These are phyloP conservation scores for Globisporangium polare DNA, from an alignment of 352 stramenopile species.

Conservation along the genomic window DNA sequence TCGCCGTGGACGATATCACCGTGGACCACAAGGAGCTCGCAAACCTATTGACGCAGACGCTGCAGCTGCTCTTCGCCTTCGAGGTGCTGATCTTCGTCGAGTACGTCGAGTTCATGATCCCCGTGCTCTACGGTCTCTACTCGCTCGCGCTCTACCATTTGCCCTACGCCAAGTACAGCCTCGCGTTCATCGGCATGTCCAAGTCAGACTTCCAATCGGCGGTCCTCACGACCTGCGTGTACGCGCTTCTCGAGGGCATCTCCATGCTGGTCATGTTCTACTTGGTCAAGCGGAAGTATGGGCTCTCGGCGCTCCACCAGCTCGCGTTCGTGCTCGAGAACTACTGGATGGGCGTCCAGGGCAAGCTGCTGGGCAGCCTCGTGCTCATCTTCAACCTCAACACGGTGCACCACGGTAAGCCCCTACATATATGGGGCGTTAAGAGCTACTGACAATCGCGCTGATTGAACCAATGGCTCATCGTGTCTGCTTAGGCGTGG, in stretches of 20 bases:
- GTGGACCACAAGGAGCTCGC: too few species aligned
- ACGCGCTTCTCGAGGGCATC: conserved; percentile 13
- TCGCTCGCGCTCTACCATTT: conserved; percentile 19
- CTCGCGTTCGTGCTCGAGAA: conserved; percentile 36
- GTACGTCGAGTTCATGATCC: conserved; percentile 19
- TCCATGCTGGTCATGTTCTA: conserved; percentile 18
- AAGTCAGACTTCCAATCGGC: background rate
- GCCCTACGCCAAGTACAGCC: conserved; percentile 26
- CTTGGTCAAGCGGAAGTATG: conserved; percentile 26
- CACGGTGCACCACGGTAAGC: conserved; percentile 11
- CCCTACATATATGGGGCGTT: too few species aligned
- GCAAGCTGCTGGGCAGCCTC: conserved; percentile 24
- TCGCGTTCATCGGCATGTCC: conserved; percentile 11
- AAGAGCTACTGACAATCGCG: too few species aligned
- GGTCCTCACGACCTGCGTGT: conserved; percentile 4
- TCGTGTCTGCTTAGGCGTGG: conserved; percentile 10
- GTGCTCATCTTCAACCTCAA: conserved; percentile 30
- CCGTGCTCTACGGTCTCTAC: conserved; percentile 11
- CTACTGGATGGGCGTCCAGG: conserved; percentile 27
- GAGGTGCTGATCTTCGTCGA: conserved; percentile 29
- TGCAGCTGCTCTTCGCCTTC: conserved; percentile 22
- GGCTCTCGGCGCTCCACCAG: conserved; percentile 19
- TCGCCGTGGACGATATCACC: too few species aligned
- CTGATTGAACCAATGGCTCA: too few species aligned
- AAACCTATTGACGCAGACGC: conserved; percentile 14